A percentile compares a stretch with the other conserved stretches of the same genome.
Evolutionary conservation across 228 moss, liverwort and hornwort genomes (phyloP).

Genomic region (Sphagnum magellanicum): DNA sequence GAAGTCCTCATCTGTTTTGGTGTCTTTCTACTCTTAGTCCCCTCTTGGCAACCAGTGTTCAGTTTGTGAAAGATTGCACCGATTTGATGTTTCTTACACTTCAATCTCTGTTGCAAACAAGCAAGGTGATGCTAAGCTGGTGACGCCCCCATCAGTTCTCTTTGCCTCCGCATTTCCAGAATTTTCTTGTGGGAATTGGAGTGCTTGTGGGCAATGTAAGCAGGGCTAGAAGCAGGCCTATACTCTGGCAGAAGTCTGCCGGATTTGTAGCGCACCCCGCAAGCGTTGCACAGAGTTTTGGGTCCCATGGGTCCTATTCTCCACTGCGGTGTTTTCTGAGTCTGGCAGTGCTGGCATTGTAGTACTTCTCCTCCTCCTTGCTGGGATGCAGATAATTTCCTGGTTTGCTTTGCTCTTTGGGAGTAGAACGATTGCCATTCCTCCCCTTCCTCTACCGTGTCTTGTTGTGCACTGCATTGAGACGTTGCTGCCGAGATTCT

Average conservation of each 20-base stretch:
- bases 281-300: slow-evolving; percentile 87
- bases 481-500: slow-evolving; percentile 43
- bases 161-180: slow-evolving; percentile 76
- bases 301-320: slow-evolving; percentile 90
- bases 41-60: no score
- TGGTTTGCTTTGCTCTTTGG: slow-evolving; percentile 2
- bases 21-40: no score
- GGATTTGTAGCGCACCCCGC: slow-evolving; percentile 89
- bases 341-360: slow-evolving; percentile 83
- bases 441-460: slow-evolving; percentile 19
- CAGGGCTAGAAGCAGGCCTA: slow-evolving; percentile 77
- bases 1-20: no score
- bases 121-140: no score
- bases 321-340: slow-evolving; percentile 89
- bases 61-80: no score
- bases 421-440: slow-evolving; percentile 31
- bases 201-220: slow-evolving; percentile 70
- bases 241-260: slow-evolving; percentile 84
- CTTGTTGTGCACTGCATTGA: slow-evolving; percentile 28
- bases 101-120: no score
- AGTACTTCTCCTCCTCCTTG: slow-evolving; percentile 40
- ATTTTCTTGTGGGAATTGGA: slow-evolving; percentile 98
- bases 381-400: slow-evolving; percentile 1
- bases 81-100: no score
- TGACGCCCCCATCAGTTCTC: slow-evolving; percentile 22